Evolutionary conservation across 1,284 basidiomycete species (phyloP), one percentile per base, ranked within the genome.

Genomic region (Fistulinella staudtii): DNA sequence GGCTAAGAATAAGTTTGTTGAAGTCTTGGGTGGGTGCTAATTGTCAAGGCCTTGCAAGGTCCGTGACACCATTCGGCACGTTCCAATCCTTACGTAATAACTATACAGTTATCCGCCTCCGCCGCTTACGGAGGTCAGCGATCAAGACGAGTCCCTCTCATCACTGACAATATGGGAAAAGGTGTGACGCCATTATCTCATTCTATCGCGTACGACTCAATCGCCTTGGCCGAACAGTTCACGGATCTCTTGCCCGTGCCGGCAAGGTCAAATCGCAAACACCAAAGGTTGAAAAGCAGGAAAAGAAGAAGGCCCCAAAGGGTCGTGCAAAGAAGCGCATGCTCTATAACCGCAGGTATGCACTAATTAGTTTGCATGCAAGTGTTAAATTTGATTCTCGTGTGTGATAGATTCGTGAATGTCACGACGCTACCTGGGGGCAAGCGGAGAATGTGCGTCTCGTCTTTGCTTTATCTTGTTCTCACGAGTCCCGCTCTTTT

Each of bases 201-300:
- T 4, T 21, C 33, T 41, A 41, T 41, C 43, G 36, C 20, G 11
- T 8, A 17, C 24, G 5, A 18, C 20, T 29, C 18, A 29, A 29
- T 24, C 21, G 11, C 10, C n/a, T n/a, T 6, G 10, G 28, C n/a
- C 28, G 24, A 10, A 30, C 28, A 89, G 95, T 97, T 76, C 95
- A 98, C 89, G 94, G 95, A 73, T 97, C 94, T 69, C 92, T 97
- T 76, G 94, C 94, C 74, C 95, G 95, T 83, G 94, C 94, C 71
- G 94, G 93, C 75, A 97, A 98, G 85, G 94, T 97, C 82, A 96
- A 92, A 78, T 92, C 89, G 62, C 92, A 95, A 75, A 88, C 84
- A 63, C 93, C 94, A 62, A 94, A 94, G 74, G 93, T 96, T 69
- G 93, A 95, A 68, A 83, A 86, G 72, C 91, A 94, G 76, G 93